phyloP scores from a whole-genome alignment of 1,139 yeast species.

The Scheffersomyces segobiensis region DNA sequence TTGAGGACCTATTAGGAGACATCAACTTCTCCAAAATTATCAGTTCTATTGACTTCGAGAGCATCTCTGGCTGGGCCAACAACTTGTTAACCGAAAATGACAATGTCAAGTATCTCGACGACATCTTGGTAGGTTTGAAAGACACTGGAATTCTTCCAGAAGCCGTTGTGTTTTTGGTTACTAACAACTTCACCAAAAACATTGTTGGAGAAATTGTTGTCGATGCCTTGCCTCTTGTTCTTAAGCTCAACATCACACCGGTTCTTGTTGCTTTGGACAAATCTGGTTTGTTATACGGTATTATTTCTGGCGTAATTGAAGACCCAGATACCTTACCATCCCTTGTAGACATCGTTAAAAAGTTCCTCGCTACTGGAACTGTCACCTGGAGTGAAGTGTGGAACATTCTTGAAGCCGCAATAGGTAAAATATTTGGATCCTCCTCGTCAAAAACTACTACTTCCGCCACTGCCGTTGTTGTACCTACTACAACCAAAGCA shows the following conservation, averaged over 20 bases:
- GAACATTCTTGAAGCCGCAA: neutral
- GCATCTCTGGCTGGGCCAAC: slow-evolving; percentile 34
- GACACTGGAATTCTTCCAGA: slow-evolving; percentile 27
- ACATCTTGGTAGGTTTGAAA: slow-evolving; percentile 24
- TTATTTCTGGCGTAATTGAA: slow-evolving; percentile 27
- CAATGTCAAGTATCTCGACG: slow-evolving; percentile 26
- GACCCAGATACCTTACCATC: slow-evolving; percentile 31
- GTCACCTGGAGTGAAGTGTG: slow-evolving; percentile 9
- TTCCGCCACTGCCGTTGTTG: neutral
- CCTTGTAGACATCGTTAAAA: slow-evolving; percentile 21
- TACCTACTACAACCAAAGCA: neutral
- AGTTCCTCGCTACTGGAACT: slow-evolving; percentile 21
- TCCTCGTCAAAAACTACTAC: neutral
- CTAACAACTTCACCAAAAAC: slow-evolving; percentile 25
- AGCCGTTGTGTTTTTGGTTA: slow-evolving; percentile 24
- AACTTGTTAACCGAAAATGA: slow-evolving; percentile 24
- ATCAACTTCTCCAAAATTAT: slow-evolving; percentile 22
- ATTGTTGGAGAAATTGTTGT: slow-evolving; percentile 20
- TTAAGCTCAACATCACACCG: slow-evolving; percentile 26
- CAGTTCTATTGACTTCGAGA: slow-evolving; percentile 24
- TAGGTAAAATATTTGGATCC: slow-evolving; percentile 3
- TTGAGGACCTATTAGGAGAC: slow-evolving; percentile 8
- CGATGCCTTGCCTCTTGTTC: slow-evolving; percentile 17
- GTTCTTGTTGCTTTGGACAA: slow-evolving; percentile 34
- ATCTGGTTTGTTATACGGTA: slow-evolving; percentile 34